Percentiles rank a stretch among this genome's conserved stretches.
Conservation (phyloP, 2,329 filamentous ascomycete genomes). For the Didymella pinodella region DNA sequence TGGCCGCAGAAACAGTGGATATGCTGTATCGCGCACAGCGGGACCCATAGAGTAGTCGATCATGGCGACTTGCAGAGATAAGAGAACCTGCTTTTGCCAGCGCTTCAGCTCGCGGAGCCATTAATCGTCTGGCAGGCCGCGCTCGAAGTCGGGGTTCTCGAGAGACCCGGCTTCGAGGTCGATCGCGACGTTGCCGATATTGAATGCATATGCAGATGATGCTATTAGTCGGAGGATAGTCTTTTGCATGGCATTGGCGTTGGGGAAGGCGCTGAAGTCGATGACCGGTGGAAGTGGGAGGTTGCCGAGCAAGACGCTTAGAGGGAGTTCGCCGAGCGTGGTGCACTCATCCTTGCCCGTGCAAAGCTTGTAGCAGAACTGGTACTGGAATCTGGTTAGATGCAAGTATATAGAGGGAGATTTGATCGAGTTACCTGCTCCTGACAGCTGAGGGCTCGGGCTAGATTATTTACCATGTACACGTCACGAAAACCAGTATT, state of each 20-base stretch:
- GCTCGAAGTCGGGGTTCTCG: conserved; percentile 7
- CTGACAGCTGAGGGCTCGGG: conserved; percentile 6
- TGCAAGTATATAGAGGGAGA: too few species aligned
- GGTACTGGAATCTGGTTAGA: conserved; percentile 3
- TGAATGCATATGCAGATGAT: conserved; percentile 13
- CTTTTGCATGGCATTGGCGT: conserved; percentile 24
- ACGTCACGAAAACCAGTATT: background rate
- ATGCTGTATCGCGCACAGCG: conserved; percentile 6
- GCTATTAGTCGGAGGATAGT: conserved; percentile 16
- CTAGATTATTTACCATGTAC: conserved; percentile 7
- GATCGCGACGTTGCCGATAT: conserved; percentile 3
- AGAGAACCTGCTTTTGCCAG: conserved; percentile 31
- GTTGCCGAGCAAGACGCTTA: conserved; percentile 7
- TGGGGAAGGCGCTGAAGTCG: conserved; percentile 21
- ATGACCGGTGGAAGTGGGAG: conserved; percentile 16
- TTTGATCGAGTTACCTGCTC: conserved; percentile 3
- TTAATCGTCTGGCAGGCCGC: conserved; percentile 25
- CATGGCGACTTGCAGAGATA: conserved; percentile 23
- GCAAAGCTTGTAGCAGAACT: conserved; percentile 10
- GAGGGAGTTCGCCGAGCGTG: conserved; percentile 6
- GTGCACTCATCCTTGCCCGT: conserved; percentile 10
- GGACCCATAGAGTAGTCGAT: conserved; percentile 27
- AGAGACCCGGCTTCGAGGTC: conserved; percentile 7
- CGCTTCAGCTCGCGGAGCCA: conserved; percentile 31
- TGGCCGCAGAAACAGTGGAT: too few species aligned